These are phyloP conservation scores for Xylariaceae sp. DNA, from an alignment of 2,329 filamentous ascomycete genomes.

Conservation along the genomic window DNA sequence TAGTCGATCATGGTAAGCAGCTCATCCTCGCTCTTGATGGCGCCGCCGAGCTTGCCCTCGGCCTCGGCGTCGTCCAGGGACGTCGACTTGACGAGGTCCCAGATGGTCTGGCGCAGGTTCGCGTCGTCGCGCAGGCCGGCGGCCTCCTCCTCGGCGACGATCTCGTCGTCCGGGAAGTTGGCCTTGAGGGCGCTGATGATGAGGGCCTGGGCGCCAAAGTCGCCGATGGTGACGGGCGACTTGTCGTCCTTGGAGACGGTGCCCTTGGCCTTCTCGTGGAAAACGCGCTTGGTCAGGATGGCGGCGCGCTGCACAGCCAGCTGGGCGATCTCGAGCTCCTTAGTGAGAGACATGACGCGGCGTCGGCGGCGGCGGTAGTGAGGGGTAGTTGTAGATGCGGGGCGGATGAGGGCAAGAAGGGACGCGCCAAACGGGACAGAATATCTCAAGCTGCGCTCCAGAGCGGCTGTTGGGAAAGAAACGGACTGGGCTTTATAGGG, in stretches of 20 bases:
- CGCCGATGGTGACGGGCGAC: slow-evolving; percentile 93
- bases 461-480: too few relatives aligned
- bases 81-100: slow-evolving; percentile 70
- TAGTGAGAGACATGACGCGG: slow-evolving; percentile 46
- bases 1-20: slow-evolving; percentile 62
- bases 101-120: slow-evolving; percentile 66
- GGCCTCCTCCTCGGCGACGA: slow-evolving; percentile 94
- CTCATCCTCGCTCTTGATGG: slow-evolving; percentile 55
- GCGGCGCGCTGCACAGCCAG: slow-evolving; percentile 69
- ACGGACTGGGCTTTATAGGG: too few relatives aligned
- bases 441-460: too few relatives aligned
- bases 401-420: background rate
- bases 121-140: slow-evolving; percentile 66
- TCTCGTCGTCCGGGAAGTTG: slow-evolving; percentile 83
- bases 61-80: slow-evolving; percentile 59
- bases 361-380: too few relatives aligned
- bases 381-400: too few relatives aligned
- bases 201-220: slow-evolving; percentile 94
- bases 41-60: slow-evolving; percentile 61
- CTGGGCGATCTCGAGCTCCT: slow-evolving; percentile 65
- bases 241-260: slow-evolving; percentile 92
- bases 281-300: slow-evolving; percentile 68
- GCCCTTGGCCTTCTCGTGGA: slow-evolving; percentile 86
- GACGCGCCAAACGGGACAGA: too few relatives aligned
- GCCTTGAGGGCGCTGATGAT: slow-evolving; percentile 86